Evolutionary conservation across 805 yeast genomes (phyloP).

Genomic region (Candida germanica): DNA sequence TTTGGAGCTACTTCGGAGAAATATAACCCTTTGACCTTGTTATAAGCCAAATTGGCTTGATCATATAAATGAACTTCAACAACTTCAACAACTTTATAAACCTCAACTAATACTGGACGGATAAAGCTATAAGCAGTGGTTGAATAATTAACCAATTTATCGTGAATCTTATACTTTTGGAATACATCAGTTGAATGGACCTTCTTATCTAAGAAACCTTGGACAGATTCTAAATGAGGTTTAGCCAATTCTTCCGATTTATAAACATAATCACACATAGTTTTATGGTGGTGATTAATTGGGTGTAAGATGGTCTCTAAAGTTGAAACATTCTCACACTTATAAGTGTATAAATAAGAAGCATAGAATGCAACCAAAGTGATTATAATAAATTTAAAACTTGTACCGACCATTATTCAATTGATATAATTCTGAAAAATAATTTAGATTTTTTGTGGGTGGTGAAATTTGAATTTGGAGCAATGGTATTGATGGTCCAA

Average conservation of each 20-base stretch:
- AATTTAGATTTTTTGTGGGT: too few relatives aligned
- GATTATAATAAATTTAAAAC: conserved; percentile 15
- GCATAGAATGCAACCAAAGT: conserved; percentile 30
- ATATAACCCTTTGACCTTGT: conserved; percentile 19
- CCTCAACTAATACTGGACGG: conserved; percentile 29
- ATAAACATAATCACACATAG: conserved; percentile 32
- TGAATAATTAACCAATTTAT: conserved; percentile 21
- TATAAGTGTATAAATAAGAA: conserved; percentile 37
- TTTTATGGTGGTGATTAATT: conserved; percentile 32
- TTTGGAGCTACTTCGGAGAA: conserved; percentile 18
- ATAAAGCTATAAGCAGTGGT: conserved; percentile 16
- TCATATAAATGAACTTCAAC: conserved; percentile 31
- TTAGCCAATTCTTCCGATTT: conserved; percentile 23
- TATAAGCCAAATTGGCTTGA: conserved; percentile 18
- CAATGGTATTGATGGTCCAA: conserved; percentile 2
- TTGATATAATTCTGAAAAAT: too few relatives aligned
- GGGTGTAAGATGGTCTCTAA: conserved; percentile 36
- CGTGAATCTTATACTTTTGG: conserved; percentile 29
- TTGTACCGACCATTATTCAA: conserved; percentile 6
- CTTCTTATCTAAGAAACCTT: conserved; percentile 31
- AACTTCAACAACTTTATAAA: conserved; percentile 33
- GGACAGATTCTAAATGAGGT: conserved; percentile 29
- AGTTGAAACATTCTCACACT: conserved; percentile 34
- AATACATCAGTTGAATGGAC: conserved; percentile 36
- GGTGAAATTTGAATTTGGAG: not conserved